phyloP scores from a whole-genome alignment of 768 basidiomycete species.

The Tremella fuciformis region DNA sequence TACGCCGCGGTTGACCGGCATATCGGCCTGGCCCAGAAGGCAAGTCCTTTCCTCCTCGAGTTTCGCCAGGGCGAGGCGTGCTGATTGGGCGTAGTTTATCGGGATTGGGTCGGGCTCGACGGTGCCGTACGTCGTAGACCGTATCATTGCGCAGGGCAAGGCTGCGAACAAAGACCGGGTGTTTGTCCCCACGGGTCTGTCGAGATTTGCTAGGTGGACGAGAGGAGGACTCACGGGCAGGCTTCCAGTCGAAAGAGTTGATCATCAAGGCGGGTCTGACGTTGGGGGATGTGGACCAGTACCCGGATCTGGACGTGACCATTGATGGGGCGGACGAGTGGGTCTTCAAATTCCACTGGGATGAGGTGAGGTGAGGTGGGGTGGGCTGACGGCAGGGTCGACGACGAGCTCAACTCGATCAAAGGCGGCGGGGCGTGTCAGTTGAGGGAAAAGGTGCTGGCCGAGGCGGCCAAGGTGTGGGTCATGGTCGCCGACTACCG shows the following conservation, averaged over 20 bases:
- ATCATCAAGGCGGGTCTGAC: conserved; percentile 74
- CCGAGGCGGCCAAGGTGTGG: conserved; percentile 91
- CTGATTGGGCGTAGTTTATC: conserved; percentile 49
- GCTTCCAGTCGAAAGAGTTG: conserved; percentile 94
- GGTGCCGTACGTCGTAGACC: conserved; percentile 93
- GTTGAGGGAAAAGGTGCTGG: conserved; percentile 92
- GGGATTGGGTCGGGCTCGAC: conserved; percentile 61
- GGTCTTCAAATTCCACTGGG: conserved; percentile 47
- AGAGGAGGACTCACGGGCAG: conserved; percentile 46
- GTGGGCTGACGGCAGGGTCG: conserved; percentile 62
- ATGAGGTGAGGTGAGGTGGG: not conserved
- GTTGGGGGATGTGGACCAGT: conserved; percentile 86
- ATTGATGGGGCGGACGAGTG: conserved; percentile 97
- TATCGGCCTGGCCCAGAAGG: conserved; percentile 76
- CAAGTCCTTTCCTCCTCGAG: conserved; percentile 39
- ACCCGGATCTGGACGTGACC: conserved; percentile 87
- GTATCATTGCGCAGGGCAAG: conserved; percentile 78
- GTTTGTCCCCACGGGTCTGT: conserved; percentile 81
- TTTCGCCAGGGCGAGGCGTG: not conserved
- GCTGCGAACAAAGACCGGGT: conserved; percentile 74
- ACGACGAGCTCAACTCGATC: conserved; percentile 80
- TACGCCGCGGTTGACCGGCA: conserved; percentile 91
- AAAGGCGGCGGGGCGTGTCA: conserved; percentile 98
- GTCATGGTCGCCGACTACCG: conserved; percentile 91
- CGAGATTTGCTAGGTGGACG: not conserved